Evolutionary conservation across 768 basidiomycete species (phyloP).

Genomic region (Mrakia gelida): DNA sequence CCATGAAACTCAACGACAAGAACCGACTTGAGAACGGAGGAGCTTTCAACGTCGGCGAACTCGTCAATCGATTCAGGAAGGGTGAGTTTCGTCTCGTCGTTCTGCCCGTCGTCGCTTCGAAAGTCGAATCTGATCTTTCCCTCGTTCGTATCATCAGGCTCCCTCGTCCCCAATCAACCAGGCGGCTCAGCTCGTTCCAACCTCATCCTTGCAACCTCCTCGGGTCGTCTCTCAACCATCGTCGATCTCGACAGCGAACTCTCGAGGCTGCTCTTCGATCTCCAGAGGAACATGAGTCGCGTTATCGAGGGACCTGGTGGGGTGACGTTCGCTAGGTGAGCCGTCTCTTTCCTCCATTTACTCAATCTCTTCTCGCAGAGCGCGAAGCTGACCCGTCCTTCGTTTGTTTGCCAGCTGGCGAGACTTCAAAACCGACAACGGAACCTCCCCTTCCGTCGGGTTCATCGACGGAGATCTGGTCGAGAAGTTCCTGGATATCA

Average conservation of each 20-base stretch:
- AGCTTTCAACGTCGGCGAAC: slow-evolving; percentile 67
- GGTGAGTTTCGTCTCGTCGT: slow-evolving; percentile 31
- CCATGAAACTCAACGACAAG: slow-evolving; percentile 49
- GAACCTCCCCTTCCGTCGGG: slow-evolving; percentile 56
- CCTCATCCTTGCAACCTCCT: slow-evolving; percentile 69
- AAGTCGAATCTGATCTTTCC: slow-evolving; percentile 46
- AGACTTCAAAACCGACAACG: slow-evolving; percentile 51
- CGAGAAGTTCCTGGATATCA: slow-evolving; percentile 58
- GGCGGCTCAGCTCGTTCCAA: slow-evolving; percentile 51
- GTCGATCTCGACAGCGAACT: slow-evolving; percentile 55
- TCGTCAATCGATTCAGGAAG: slow-evolving; percentile 62
- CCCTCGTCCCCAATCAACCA: slow-evolving; percentile 51
- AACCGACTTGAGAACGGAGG: slow-evolving; percentile 60
- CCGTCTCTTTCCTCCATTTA: too few relatives aligned
- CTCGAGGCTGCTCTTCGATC: slow-evolving; percentile 58
- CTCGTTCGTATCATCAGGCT: slow-evolving; percentile 49
- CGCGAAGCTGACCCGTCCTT: too few relatives aligned
- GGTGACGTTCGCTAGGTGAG: slow-evolving; percentile 60
- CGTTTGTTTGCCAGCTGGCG: slow-evolving; percentile 55
- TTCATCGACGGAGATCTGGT: slow-evolving; percentile 88
- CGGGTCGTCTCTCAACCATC: slow-evolving; percentile 72
- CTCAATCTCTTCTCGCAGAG: too few relatives aligned
- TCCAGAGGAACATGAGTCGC: slow-evolving; percentile 70
- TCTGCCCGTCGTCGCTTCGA: background rate
- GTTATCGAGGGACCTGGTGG: slow-evolving; percentile 56